phyloP scores from a whole-genome alignment of 768 basidiomycete species.

The Amanita inopinata region DNA sequence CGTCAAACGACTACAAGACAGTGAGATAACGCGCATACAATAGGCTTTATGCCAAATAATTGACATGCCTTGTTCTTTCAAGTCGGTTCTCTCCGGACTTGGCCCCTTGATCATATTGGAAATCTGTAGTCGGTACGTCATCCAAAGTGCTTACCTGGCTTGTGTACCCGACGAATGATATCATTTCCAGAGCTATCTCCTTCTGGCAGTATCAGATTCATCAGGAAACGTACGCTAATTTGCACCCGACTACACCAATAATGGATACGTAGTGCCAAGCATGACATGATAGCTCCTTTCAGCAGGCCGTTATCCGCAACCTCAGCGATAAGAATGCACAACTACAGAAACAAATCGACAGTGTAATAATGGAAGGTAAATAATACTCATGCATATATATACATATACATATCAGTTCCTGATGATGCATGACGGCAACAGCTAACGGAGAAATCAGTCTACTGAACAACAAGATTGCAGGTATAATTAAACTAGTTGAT shows the following conservation, averaged over 20 bases:
- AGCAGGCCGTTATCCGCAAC: conserved; percentile 74
- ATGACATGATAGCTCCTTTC: conserved; percentile 49
- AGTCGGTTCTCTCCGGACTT: conserved; percentile 83
- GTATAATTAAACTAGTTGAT: too few relatives aligned
- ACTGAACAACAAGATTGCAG: conserved; percentile 57
- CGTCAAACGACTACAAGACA: conserved; percentile 88
- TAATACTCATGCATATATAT: too few relatives aligned
- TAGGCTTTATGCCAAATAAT: conserved; percentile 8
- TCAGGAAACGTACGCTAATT: conserved; percentile 57
- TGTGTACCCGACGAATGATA: conserved; percentile 2
- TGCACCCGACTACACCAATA: background rate
- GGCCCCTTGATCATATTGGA: conserved; percentile 69
- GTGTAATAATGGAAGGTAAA: conserved; percentile 75
- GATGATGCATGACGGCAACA: conserved; percentile 16
- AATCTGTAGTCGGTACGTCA: conserved; percentile 65
- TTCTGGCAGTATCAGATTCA: conserved; percentile 91
- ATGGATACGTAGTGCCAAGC: background rate
- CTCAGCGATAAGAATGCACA: conserved; percentile 77
- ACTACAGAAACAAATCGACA: conserved; percentile 77
- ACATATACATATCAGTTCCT: too few relatives aligned
- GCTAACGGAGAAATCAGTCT: conserved; percentile 73
- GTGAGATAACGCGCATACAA: conserved; percentile 38
- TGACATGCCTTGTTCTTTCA: conserved; percentile 5
- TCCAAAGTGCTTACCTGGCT: background rate
- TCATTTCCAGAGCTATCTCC: conserved; percentile 53